Percentiles rank a stretch among this genome's conserved stretches.
Conservation (phyloP, 73 alveolate species). For the Tetrahymena thermophila region DNA sequence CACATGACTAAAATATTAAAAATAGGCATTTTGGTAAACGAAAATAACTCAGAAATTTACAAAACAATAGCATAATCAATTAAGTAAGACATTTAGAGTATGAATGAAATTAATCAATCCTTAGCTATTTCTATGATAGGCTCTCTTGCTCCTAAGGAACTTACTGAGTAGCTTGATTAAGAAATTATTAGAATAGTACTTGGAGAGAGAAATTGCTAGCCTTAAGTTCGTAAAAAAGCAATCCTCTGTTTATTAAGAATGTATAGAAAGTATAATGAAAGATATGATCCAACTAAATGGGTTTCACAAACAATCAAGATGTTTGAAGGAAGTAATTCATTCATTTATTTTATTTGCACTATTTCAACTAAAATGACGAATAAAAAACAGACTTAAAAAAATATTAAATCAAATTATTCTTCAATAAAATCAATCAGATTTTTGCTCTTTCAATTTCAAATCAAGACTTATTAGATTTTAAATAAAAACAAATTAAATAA, state of each 20-base stretch:
- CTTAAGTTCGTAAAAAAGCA: slow-evolving; percentile 88
- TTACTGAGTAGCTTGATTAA: slow-evolving; percentile 66
- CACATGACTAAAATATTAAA: not conserved
- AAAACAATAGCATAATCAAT: slow-evolving; percentile 85
- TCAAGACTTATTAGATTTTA: not conserved
- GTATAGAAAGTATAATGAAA: slow-evolving; percentile 80
- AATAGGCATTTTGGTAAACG: slow-evolving; percentile 79
- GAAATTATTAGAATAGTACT: slow-evolving; percentile 77
- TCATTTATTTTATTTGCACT: too few relatives aligned
- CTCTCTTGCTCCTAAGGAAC: slow-evolving; percentile 81
- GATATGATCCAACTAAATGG: slow-evolving; percentile 57
- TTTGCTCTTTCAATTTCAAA: not conserved
- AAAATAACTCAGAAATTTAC: slow-evolving; percentile 61
- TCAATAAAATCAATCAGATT: not conserved
- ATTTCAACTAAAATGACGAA: too few relatives aligned
- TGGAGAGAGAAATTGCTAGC: slow-evolving; percentile 67
- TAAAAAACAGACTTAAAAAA: too few relatives aligned
- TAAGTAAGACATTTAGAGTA: slow-evolving; percentile 82
- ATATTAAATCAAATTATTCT: not conserved
- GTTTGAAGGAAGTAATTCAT: slow-evolving; percentile 31
- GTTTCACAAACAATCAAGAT: slow-evolving; percentile 3
- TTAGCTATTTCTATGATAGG: slow-evolving; percentile 92
- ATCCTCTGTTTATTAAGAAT: slow-evolving; percentile 78
- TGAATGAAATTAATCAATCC: slow-evolving; percentile 84
- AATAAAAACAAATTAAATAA: not conserved